phyloP scores from a whole-genome alignment of 2,329 filamentous ascomycete species.

The Pseudopithomyces chartarum region DNA sequence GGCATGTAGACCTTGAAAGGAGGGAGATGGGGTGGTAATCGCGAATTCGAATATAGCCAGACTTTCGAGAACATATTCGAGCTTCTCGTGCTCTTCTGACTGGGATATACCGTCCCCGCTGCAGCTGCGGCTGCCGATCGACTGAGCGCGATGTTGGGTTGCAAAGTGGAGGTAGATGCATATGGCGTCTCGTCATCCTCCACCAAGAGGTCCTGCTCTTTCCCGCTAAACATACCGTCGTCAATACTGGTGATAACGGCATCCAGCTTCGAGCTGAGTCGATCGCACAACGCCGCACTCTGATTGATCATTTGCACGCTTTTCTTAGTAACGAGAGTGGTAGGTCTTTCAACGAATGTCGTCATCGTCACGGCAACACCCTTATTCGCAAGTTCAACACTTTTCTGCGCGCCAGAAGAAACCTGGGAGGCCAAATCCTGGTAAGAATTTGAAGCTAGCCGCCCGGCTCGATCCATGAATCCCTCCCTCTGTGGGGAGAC shows the following conservation, averaged over 20 bases:
- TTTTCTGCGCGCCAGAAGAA: conserved; percentile 29
- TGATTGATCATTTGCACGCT: conserved; percentile 46
- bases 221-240: conserved; percentile 59
- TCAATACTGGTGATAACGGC: conserved; percentile 75
- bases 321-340: conserved; percentile 34
- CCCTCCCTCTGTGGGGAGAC: conserved; percentile 23
- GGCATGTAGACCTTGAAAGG: conserved; percentile 73
- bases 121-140: background rate
- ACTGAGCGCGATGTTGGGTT: conserved; percentile 14
- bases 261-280: conserved; percentile 67
- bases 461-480: conserved; percentile 31
- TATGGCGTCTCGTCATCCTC: conserved; percentile 19
- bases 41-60: conserved; percentile 78
- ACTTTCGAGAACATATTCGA: conserved; percentile 69
- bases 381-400: conserved; percentile 11
- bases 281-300: conserved; percentile 57
- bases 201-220: conserved; percentile 58
- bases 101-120: background rate
- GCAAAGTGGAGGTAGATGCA: conserved; percentile 20
- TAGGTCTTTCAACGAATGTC: conserved; percentile 37
- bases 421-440: conserved; percentile 26
- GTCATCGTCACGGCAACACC: conserved; percentile 29
- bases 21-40: conserved; percentile 69
- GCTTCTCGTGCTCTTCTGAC: conserved; percentile 17
- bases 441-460: conserved; percentile 36